These are phyloP conservation scores for Metschnikowia sp. DNA, from an alignment of 805 yeast species.

Conservation along the genomic window DNA sequence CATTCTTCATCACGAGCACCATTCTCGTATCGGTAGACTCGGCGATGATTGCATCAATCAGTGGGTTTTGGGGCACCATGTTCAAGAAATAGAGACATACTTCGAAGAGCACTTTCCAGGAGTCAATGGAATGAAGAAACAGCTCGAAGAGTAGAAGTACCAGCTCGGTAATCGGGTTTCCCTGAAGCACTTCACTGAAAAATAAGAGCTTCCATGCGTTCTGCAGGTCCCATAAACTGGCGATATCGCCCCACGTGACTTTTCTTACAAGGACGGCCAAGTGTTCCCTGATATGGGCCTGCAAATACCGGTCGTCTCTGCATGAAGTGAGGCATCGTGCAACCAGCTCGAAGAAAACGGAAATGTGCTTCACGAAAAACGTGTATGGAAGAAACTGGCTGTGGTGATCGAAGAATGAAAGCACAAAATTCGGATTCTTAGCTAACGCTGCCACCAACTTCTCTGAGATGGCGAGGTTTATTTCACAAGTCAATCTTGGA, in stretches of 20 bases:
- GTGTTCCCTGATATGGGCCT: background rate
- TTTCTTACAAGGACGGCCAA: slow-evolving; percentile 1
- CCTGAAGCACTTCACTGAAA: slow-evolving; percentile 8
- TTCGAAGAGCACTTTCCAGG: slow-evolving; percentile 10
- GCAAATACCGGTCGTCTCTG: slow-evolving; percentile 5
- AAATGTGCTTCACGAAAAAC: slow-evolving; percentile 7
- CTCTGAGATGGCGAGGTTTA: slow-evolving; percentile 6
- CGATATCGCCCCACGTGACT: slow-evolving; percentile 7
- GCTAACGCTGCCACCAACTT: slow-evolving; percentile 4
- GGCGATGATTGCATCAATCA: slow-evolving; percentile 9
- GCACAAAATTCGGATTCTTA: slow-evolving; percentile 5
- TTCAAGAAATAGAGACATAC: slow-evolving; percentile 9
- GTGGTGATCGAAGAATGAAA: slow-evolving; percentile 7
- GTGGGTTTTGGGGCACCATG: slow-evolving; percentile 8
- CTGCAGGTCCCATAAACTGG: slow-evolving; percentile 3
- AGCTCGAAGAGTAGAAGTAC: slow-evolving; percentile 7
- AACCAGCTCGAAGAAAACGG: slow-evolving; percentile 1
- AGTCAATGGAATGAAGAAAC: slow-evolving; percentile 11
- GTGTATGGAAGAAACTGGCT: slow-evolving; percentile 7
- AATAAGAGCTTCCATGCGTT: slow-evolving; percentile 12
- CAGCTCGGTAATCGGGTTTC: slow-evolving; percentile 6
- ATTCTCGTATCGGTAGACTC: slow-evolving; percentile 9
- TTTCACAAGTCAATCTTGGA: slow-evolving; percentile 4
- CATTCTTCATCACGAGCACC: slow-evolving; percentile 7
- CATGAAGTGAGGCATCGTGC: slow-evolving; percentile 7